Percentiles rank a stretch among this genome's conserved stretches.
These are phyloP conservation scores for Carallia brachiata DNA, from an alignment of 345 rosid genomes.

Conservation along the genomic window DNA sequence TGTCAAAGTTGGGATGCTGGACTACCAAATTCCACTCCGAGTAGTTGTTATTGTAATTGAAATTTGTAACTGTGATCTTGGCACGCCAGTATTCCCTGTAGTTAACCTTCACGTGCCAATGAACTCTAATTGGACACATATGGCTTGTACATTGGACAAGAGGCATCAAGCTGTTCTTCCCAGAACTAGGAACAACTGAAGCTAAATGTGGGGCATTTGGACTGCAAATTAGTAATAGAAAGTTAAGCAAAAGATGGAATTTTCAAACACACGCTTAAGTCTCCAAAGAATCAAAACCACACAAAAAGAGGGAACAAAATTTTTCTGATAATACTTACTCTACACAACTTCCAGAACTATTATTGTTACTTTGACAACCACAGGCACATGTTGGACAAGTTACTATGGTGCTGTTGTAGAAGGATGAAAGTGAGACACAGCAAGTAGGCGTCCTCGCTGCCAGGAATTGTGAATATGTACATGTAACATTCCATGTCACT, in stretches of 20 bases:
- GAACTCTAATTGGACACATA: slow-evolving; percentile 91
- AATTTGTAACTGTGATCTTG: slow-evolving; percentile 71
- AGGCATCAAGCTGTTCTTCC: slow-evolving; percentile 46
- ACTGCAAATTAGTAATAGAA: slow-evolving; percentile 38
- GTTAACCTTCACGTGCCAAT: slow-evolving; percentile 85
- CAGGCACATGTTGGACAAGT: slow-evolving; percentile 78
- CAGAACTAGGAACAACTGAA: slow-evolving; percentile 48
- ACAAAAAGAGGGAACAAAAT: background rate
- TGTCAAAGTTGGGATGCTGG: slow-evolving; percentile 86
- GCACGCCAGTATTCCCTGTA: slow-evolving; percentile 87
- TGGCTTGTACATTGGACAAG: slow-evolving; percentile 73
- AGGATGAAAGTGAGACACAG: slow-evolving; percentile 87
- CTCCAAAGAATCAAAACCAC: background rate
- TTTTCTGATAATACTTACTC: slow-evolving; percentile 50
- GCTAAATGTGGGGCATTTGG: slow-evolving; percentile 54
- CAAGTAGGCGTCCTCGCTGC: slow-evolving; percentile 73
- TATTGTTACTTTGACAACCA: slow-evolving; percentile 60
- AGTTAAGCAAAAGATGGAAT: background rate
- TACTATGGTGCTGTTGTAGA: slow-evolving; percentile 65
- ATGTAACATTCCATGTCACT: slow-evolving; percentile 97
- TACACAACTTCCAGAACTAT: slow-evolving; percentile 52
- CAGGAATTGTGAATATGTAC: slow-evolving; percentile 81
- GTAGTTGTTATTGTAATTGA: slow-evolving; percentile 79
- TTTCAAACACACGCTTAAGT: background rate
- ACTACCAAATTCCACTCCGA: slow-evolving; percentile 75